Conservation (phyloP, 768 basidiomycete species). For the Tephrocybe sp. region DNA sequence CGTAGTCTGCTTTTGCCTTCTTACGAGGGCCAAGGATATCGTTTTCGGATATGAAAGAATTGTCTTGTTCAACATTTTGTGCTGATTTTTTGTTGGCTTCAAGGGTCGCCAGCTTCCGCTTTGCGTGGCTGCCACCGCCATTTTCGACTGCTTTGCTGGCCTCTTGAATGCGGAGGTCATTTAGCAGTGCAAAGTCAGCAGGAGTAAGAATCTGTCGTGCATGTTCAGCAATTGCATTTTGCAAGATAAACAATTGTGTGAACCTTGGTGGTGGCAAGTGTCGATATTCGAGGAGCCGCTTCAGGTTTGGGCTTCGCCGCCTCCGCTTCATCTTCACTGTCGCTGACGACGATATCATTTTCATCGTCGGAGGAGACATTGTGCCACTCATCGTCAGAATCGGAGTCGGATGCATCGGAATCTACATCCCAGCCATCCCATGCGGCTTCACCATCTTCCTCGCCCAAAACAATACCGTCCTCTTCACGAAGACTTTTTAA, state of each 20-base stretch:
- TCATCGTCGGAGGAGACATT: constrained; percentile 75
- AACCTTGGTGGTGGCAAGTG: constrained; percentile 81
- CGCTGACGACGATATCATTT: constrained; percentile 71
- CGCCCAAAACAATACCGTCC: constrained; percentile 43
- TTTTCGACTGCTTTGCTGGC: constrained; percentile 67
- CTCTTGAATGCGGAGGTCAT: constrained; percentile 82
- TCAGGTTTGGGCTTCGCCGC: constrained; percentile 39
- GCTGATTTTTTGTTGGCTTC: constrained; percentile 66
- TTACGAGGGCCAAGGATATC: constrained; percentile 94
- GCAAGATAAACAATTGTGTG: constrained; percentile 1
- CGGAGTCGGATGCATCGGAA: constrained; percentile 58
- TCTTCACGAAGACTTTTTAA: constrained; percentile 69
- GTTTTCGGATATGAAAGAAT: constrained; percentile 77
- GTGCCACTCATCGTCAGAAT: constrained; percentile 76
- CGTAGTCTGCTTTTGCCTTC: constrained; percentile 90
- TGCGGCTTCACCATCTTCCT: constrained; percentile 61
- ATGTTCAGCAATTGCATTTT: constrained; percentile 1
- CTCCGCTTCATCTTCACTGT: constrained; percentile 79
- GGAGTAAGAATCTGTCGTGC: constrained; percentile 84
- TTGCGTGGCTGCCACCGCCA: constrained; percentile 72
- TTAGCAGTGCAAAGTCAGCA: constrained; percentile 90
- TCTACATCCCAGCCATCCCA: constrained; percentile 93
- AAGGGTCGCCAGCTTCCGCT: constrained; percentile 83
- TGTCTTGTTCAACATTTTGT: constrained; percentile 42
- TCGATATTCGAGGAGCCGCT: constrained; percentile 47